Evolutionary conservation across 495 filamentous ascomycete species (phyloP).

Genomic region (Hypoxylon trugodes): DNA sequence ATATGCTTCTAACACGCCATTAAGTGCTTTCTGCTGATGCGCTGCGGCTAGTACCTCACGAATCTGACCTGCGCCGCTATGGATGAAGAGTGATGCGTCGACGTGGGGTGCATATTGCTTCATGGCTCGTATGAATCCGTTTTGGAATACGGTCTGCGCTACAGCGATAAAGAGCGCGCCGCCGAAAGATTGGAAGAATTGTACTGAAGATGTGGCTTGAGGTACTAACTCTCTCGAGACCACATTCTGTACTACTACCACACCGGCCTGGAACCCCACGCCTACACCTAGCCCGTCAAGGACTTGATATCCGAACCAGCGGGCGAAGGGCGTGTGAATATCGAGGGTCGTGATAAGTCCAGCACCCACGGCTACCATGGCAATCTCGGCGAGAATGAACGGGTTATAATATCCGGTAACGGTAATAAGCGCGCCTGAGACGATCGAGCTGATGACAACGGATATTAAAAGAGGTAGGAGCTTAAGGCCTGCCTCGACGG

Average conservation of each 20-base stretch:
- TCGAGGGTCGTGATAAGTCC: conserved; percentile 61
- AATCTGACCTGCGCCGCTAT: conserved; percentile 56
- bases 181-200: conserved; percentile 73
- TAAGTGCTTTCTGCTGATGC: conserved; percentile 36
- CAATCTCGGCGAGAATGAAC: conserved; percentile 53
- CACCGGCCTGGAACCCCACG: conserved; percentile 52
- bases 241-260: conserved; percentile 62
- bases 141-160: conserved; percentile 72
- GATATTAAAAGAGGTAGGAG: conserved; percentile 78
- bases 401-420: conserved; percentile 63
- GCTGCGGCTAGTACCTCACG: conserved; percentile 45
- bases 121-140: conserved; percentile 58
- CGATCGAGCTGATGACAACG: conserved; percentile 64
- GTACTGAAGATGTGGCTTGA: conserved; percentile 68
- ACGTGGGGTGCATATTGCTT: conserved; percentile 41
- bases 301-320: conserved; percentile 66
- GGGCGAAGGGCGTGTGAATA: conserved; percentile 51
- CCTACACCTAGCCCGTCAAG: conserved; percentile 57
- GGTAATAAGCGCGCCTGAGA: conserved; percentile 53
- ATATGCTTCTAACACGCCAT: conserved; percentile 53
- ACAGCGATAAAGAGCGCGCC: conserved; percentile 75
- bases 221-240: conserved; percentile 65
- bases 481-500: conserved; percentile 79
- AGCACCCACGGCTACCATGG: conserved; percentile 56
- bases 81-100: conserved; percentile 49